Evolutionary conservation across 2,329 filamentous ascomycete genomes (phyloP), one percentile per base, ranked within the genome.

Genomic region (Epichloe typhina): DNA sequence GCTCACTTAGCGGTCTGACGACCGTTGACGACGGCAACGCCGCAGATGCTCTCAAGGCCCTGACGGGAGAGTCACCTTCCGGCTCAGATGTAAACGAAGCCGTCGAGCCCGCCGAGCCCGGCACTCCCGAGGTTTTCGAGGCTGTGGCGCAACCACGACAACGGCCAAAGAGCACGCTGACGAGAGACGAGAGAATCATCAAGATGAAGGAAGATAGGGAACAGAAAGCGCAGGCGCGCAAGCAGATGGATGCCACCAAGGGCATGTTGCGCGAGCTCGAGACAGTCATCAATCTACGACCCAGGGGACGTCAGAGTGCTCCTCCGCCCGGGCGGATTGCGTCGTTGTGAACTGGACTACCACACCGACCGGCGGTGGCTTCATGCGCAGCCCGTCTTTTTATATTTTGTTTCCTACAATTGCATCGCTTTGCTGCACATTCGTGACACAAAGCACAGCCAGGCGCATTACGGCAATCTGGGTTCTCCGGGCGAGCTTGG

Each of bases 191-290:
- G 68, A 82, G 93, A 42, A 85, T 97, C 59, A 75, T 76, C 42
- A 91, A 86, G 66, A 89, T 96, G 73, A 84, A 86, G 59, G 90
- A 95, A 62, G 91, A 97, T 43, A 79, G 91, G 52, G 82, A 82
- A 50, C 80, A 79, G 55, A 86, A 87, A 62, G 84, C 85, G 19
- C 74, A 80, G 40, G 72, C 82, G 40, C 80, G 82, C 50, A 86
- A 90, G 58, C 84, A 85, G 61, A 73, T 81, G 43, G 88, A 96
- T 55, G 85, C 88, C 11, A 94, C 82, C 55, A 86, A 83, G 42
- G 88, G 85, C 58, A 95, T 98, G 88, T 76, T 98, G 55, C 83
- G 85, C 55, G 93, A 98, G 69, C 74, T 98, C 52, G 88, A 96
- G 70, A 91, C 87, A 56, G 80, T 98, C 53, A 94, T 97, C 64